phyloP scores from a whole-genome alignment of 2,329 filamentous ascomycete species.

The Hymenoscyphus scutula region DNA sequence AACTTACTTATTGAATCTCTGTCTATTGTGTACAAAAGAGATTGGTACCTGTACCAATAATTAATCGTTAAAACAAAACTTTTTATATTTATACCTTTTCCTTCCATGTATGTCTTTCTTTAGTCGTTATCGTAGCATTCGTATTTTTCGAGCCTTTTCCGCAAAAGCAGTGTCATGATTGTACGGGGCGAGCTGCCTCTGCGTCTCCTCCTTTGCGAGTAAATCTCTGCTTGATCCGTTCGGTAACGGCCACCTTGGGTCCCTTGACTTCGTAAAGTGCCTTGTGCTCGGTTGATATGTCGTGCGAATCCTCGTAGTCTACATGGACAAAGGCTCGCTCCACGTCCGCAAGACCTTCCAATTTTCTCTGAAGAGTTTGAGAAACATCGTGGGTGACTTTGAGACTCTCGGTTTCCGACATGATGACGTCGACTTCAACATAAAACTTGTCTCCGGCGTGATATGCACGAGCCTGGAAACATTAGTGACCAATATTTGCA shows the following conservation, averaged over 20 bases:
- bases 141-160: neutral
- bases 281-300: conserved; percentile 26
- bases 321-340: conserved; percentile 69
- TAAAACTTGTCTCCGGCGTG: conserved; percentile 84
- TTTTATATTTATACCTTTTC: too few relatives aligned
- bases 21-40: too few relatives aligned
- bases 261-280: conserved; percentile 23
- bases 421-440: conserved; percentile 78
- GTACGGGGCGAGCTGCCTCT: neutral
- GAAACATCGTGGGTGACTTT: conserved; percentile 79
- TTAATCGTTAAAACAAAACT: too few relatives aligned
- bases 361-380: conserved; percentile 77
- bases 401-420: conserved; percentile 71
- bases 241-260: conserved; percentile 19
- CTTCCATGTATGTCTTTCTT: too few relatives aligned
- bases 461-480: conserved; percentile 61
- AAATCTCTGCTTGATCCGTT: conserved; percentile 22
- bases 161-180: neutral
- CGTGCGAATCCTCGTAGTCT: conserved; percentile 46
- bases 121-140: neutral
- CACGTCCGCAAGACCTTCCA: conserved; percentile 79
- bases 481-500: neutral
- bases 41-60: too few relatives aligned
- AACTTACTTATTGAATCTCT: too few relatives aligned
- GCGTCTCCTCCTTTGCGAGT: neutral